Conservation (phyloP, 2,329 filamentous ascomycete species). For the Emergomyces orientalis region DNA sequence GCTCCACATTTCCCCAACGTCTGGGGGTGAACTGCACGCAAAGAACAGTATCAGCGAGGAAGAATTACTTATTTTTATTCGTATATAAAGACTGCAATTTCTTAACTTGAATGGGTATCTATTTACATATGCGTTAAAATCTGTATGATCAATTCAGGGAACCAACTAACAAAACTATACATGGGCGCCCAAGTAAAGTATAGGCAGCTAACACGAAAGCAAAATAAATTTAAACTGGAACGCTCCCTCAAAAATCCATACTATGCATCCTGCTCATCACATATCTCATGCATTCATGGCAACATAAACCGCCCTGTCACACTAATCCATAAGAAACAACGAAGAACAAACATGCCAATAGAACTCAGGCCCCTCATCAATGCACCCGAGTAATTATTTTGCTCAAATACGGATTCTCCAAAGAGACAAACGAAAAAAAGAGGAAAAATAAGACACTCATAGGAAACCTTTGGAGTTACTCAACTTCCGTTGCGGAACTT, state of each 20-base stretch:
- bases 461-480: slow-evolving; percentile 74
- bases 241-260: background rate
- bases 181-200: background rate
- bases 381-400: background rate
- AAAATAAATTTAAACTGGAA: background rate
- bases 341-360: background rate
- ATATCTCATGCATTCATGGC: slow-evolving; percentile 5
- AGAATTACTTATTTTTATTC: background rate
- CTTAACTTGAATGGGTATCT: background rate
- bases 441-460: slow-evolving; percentile 28
- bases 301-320: background rate
- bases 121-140: background rate
- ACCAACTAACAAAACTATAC: background rate
- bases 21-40: background rate
- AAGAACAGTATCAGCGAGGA: background rate
- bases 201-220: background rate
- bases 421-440: background rate
- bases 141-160: background rate
- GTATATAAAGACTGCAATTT: background rate
- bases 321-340: background rate
- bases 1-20: background rate
- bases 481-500: slow-evolving; percentile 56
- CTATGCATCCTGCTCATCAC: background rate
- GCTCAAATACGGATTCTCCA: background rate
- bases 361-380: background rate